Percentiles rank a stretch among this genome's conserved stretches.
These are phyloP conservation scores for Endoconidiophora laricicola DNA, from an alignment of 2,329 filamentous ascomycete genomes.

Conservation along the genomic window DNA sequence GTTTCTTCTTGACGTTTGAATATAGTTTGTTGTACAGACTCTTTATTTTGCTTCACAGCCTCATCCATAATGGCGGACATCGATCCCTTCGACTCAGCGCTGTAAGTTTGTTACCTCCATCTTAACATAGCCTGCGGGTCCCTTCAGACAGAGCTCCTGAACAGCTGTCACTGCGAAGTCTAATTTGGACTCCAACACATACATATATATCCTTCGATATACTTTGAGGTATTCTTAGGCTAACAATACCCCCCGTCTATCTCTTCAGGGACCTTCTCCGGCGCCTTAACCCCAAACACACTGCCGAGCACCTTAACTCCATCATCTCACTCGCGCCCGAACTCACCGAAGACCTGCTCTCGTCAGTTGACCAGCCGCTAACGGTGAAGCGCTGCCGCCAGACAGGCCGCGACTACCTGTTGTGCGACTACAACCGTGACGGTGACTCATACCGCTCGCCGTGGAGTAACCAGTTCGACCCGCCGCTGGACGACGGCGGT, in stretches of 20 bases:
- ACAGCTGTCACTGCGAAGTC: too few species aligned
- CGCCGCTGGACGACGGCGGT: slow-evolving; percentile 55
- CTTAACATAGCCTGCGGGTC: not conserved
- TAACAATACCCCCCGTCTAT: slow-evolving; percentile 4
- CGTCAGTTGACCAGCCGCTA: slow-evolving; percentile 91
- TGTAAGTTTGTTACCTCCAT: slow-evolving; percentile 34
- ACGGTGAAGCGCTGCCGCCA: slow-evolving; percentile 71
- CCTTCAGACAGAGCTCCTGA: too few species aligned
- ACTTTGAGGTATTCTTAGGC: not conserved
- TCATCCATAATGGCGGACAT: slow-evolving; percentile 29
- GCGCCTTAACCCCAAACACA: slow-evolving; percentile 88
- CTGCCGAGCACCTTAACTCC: slow-evolving; percentile 68
- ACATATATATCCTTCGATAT: not conserved
- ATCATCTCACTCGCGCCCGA: slow-evolving; percentile 81
- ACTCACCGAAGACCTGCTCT: slow-evolving; percentile 92
- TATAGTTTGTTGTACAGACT: not conserved
- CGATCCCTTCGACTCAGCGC: slow-evolving; percentile 59
- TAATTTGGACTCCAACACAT: too few species aligned
- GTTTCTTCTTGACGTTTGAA: not conserved
- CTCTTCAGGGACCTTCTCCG: slow-evolving; percentile 76
- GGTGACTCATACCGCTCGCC: slow-evolving; percentile 94
- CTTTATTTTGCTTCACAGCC: not conserved
- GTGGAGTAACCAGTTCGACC: slow-evolving; percentile 99
- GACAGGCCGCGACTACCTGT: slow-evolving; percentile 84
- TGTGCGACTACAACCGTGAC: slow-evolving; percentile 99